These are phyloP conservation scores for Pyrenophora graminea DNA, from an alignment of 2,329 filamentous ascomycete species.

Conservation along the genomic window DNA sequence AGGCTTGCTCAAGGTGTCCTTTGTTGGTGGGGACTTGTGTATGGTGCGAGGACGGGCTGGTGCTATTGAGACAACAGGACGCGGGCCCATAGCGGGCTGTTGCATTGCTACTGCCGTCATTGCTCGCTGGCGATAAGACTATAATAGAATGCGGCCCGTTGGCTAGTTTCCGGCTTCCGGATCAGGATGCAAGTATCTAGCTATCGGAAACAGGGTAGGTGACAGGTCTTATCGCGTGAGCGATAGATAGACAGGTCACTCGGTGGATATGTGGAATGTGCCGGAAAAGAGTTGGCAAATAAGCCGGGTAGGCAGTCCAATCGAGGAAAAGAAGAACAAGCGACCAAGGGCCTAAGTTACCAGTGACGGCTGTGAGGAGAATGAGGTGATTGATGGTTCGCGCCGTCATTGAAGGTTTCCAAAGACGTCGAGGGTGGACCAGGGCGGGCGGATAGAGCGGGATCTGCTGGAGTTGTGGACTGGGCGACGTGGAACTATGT, in stretches of 20 bases:
- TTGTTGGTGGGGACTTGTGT: slow-evolving; percentile 48
- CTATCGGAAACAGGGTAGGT: slow-evolving; percentile 22
- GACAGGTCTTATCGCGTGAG: slow-evolving; percentile 46
- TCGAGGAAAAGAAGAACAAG: slow-evolving; percentile 8
- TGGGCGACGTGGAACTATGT: slow-evolving; percentile 29
- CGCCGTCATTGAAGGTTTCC: slow-evolving; percentile 49
- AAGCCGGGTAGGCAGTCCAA: slow-evolving; percentile 27
- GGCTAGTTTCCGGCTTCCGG: slow-evolving; percentile 35
- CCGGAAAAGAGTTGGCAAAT: slow-evolving; percentile 26
- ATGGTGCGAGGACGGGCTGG: slow-evolving; percentile 50
- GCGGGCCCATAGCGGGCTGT: slow-evolving; percentile 44
- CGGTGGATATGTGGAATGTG: slow-evolving; percentile 25
- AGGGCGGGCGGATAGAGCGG: slow-evolving; percentile 20
- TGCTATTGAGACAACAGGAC: slow-evolving; percentile 49
- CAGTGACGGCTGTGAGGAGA: slow-evolving; percentile 47
- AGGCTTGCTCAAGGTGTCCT: slow-evolving; percentile 50
- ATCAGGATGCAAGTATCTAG: slow-evolving; percentile 21
- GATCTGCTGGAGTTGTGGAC: slow-evolving; percentile 16
- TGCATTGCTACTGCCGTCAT: slow-evolving; percentile 52
- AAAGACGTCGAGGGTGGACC: slow-evolving; percentile 12
- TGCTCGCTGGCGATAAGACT: slow-evolving; percentile 32
- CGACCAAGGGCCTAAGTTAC: slow-evolving; percentile 44
- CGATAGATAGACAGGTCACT: slow-evolving; percentile 19
- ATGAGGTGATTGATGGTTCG: slow-evolving; percentile 50
- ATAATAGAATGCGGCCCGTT: slow-evolving; percentile 38